These are phyloP conservation scores for Elongisporangium senticosum DNA, from an alignment of 352 stramenopile species.

Conservation along the genomic window DNA sequence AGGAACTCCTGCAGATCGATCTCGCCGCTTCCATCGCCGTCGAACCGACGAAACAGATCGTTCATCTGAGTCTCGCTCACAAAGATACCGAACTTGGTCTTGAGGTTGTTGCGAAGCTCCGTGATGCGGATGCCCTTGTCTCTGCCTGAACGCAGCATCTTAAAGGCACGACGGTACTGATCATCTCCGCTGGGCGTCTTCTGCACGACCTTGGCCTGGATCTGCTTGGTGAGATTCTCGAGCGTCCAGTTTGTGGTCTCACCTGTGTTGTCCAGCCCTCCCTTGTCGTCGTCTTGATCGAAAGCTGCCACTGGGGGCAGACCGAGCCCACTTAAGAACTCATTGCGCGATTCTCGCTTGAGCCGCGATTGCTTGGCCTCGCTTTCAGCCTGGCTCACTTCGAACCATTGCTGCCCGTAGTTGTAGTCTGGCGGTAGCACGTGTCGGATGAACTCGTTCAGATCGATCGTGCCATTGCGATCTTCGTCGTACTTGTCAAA, in stretches of 20 bases:
- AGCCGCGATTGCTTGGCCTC: constrained; percentile 49
- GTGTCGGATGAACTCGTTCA: constrained; percentile 79
- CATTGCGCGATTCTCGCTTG: constrained; percentile 53
- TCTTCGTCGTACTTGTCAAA: constrained; percentile 87
- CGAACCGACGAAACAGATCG: constrained; percentile 57
- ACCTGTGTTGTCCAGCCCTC: constrained; percentile 26
- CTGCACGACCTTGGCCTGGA: constrained; percentile 75
- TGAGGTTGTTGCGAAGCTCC: constrained; percentile 73
- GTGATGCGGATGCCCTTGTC: constrained; percentile 64
- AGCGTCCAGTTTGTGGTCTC: constrained; percentile 59
- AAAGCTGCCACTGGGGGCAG: background rate
- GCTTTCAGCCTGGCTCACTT: constrained; percentile 62
- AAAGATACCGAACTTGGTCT: constrained; percentile 75
- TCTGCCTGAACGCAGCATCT: constrained; percentile 64
- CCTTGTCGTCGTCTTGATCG: constrained; percentile 12
- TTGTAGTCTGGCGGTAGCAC: constrained; percentile 75
- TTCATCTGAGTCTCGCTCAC: constrained; percentile 69
- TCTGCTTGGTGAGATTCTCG: constrained; percentile 59
- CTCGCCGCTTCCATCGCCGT: constrained; percentile 54
- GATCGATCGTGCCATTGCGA: constrained; percentile 69
- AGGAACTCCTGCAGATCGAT: constrained; percentile 79
- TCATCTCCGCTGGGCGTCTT: constrained; percentile 72
- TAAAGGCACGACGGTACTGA: constrained; percentile 74
- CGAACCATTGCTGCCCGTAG: constrained; percentile 68
- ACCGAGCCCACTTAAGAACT: constrained; percentile 48